Evolutionary conservation across 2,329 filamentous ascomycete genomes (phyloP).

Genomic region (Hymenotorrendiella dingleyae): DNA sequence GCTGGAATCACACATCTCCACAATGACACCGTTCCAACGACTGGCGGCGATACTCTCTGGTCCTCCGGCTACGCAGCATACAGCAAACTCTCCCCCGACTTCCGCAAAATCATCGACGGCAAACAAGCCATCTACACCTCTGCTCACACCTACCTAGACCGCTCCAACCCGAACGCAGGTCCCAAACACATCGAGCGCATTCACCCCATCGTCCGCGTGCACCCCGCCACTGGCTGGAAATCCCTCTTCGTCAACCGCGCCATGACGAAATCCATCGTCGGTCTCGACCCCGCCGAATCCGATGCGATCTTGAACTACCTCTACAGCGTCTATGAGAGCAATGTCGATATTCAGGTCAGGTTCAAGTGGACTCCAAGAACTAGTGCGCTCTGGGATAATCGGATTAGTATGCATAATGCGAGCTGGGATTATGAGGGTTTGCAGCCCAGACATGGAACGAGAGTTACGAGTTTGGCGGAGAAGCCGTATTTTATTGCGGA

Average conservation of each 20-base stretch:
- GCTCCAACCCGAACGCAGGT: slow-evolving; percentile 52
- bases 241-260: slow-evolving; percentile 65
- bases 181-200: slow-evolving; percentile 61
- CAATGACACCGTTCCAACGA: slow-evolving; percentile 52
- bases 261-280: slow-evolving; percentile 64
- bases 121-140: slow-evolving; percentile 58
- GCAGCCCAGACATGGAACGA: slow-evolving; percentile 63
- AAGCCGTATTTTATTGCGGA: slow-evolving; percentile 60
- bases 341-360: slow-evolving; percentile 65
- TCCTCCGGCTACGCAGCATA: slow-evolving; percentile 66
- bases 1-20: slow-evolving; percentile 66
- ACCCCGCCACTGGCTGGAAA: slow-evolving; percentile 71
- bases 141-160: slow-evolving; percentile 62
- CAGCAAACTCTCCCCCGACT: slow-evolving; percentile 64
- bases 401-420: slow-evolving; percentile 68
- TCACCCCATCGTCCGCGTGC: slow-evolving; percentile 64
- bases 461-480: slow-evolving; percentile 66
- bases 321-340: slow-evolving; percentile 60
- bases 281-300: slow-evolving; percentile 62
- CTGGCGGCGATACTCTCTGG: slow-evolving; percentile 69
- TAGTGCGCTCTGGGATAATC: slow-evolving; percentile 66
- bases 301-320: slow-evolving; percentile 62
- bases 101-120: slow-evolving; percentile 66
- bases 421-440: slow-evolving; percentile 67
- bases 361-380: slow-evolving; percentile 66